Conservation (phyloP, 192 early-diverging fungal genomes). For the Rhizophagus prolifer region DNA sequence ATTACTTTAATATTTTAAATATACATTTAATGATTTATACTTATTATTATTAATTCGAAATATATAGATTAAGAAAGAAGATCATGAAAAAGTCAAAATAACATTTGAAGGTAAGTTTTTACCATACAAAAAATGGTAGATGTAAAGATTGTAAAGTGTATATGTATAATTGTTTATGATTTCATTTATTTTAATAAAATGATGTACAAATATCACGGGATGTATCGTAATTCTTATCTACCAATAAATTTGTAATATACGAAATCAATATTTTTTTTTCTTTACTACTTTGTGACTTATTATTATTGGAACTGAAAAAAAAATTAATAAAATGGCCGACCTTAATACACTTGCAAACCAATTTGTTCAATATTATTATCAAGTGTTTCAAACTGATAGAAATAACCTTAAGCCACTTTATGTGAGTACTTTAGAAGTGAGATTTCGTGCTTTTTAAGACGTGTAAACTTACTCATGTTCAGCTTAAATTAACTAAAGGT, state of each 20-base stretch:
- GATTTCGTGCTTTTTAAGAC: neutral
- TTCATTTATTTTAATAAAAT: too few relatives aligned
- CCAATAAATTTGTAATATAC: neutral
- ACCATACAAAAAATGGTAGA: slow-evolving; percentile 40
- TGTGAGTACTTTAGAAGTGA: slow-evolving; percentile 53
- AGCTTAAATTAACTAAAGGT: neutral
- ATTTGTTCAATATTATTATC: slow-evolving; percentile 86
- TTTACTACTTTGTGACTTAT: neutral
- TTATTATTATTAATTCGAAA: neutral
- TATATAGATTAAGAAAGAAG: slow-evolving; percentile 30
- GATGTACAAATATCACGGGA: too few relatives aligned
- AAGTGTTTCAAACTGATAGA: slow-evolving; percentile 74
- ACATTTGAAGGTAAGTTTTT: slow-evolving; percentile 48
- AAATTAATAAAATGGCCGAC: neutral
- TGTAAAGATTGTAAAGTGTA: too few relatives aligned
- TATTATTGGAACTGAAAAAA: neutral
- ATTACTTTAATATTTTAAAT: neutral
- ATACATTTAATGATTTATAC: neutral
- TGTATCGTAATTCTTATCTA: neutral
- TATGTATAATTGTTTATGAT: too few relatives aligned
- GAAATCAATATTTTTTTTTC: neutral
- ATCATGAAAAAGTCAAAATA: slow-evolving; percentile 41
- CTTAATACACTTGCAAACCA: slow-evolving; percentile 51
- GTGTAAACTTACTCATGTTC: neutral
- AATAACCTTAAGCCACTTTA: slow-evolving; percentile 67